Base-by-base conservation (phyloP, 768 basidiomycete species). In the Tylopilus sp. region DNA sequence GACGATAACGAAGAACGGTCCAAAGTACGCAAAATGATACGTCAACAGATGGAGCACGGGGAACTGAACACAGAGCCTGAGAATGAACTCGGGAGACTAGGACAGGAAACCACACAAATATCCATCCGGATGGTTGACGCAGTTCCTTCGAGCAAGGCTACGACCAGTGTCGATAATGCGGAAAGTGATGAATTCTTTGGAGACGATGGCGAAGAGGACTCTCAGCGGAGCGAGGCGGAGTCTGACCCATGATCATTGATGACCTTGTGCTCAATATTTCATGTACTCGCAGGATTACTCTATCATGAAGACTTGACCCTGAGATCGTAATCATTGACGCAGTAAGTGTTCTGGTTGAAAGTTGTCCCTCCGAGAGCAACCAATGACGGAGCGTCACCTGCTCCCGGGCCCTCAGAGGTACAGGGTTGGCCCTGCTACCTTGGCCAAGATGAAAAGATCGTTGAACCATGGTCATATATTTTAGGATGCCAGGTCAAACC, bases 241-340 rank as follows among this genome's bases (percentile, higher is more conserved):
- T 60, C 61, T 22, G 54, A 56, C 48, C 49, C 50, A 8, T 65
- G 30, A 50, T 26, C 24, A 28, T 28, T 10, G 16, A 37, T 41
- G 25, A 21, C 28, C 45, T 30, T 17, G 26, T 26, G 42, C 24
- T 24, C 31, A 12, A 43, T 14, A 1, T 69, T 64, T 5, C 82
- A 68, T 0, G 93, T 95, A 69, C 95, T 96, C 3, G 81, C 86
- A 61, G 93, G 93, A 0, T 0, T 17, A 19, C 45, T 28, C 26
- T 11, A 30, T 28, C 22, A 9, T 19, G 19, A 14, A 22, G 12
- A 17, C 22, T 41, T 25, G 33, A 25, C 45, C 45, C 54, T 36
- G 45, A 30, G 26, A 55, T 41, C 46, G 21, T 29, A 16, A n/a
- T 16, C 21, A 37, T 25, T 24, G 28, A 17, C 36, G 43, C 16